A percentile compares a stretch with the other conserved stretches of the same genome.
phyloP scores from a whole-genome alignment of 345 rosid species.

The Orychophragmus violaceus region DNA sequence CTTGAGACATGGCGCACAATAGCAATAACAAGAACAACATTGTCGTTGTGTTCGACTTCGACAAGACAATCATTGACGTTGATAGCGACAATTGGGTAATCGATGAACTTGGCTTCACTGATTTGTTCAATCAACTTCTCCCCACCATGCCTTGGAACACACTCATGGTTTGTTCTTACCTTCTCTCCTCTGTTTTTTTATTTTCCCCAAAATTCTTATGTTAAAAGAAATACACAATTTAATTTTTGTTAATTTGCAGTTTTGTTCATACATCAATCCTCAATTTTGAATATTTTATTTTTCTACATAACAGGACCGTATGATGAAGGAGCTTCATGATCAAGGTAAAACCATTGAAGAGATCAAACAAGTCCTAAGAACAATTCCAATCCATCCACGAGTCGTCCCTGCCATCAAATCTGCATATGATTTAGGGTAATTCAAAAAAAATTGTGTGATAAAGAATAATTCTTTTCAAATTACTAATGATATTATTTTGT shows the following conservation, averaged over 20 bases:
- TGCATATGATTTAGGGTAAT: conserved; percentile 56
- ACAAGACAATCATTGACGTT: conserved; percentile 75
- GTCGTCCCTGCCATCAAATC: conserved; percentile 66
- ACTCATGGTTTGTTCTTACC: conserved; percentile 51
- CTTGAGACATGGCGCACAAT: conserved; percentile 18
- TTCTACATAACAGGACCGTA: conserved; percentile 46
- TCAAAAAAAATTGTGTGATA: too few species aligned
- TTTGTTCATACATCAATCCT: not conserved
- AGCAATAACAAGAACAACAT: conserved; percentile 25
- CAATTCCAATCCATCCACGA: conserved; percentile 57
- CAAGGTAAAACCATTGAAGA: conserved; percentile 56
- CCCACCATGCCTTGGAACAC: conserved; percentile 93
- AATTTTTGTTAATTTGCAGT: not conserved
- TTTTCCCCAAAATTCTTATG: not conserved
- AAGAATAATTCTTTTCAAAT: too few species aligned
- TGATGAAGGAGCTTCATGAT: conserved; percentile 70
- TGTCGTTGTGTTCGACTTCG: conserved; percentile 71
- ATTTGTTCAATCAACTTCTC: conserved; percentile 70
- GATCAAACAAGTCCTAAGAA: conserved; percentile 48
- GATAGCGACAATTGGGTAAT: conserved; percentile 86
- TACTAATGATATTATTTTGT: not conserved
- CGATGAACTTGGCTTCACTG: conserved; percentile 69
- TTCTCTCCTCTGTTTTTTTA: not conserved
- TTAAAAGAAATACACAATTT: not conserved
- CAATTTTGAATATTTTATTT: not conserved